phyloP scores from a whole-genome alignment of 78 protist species.

The Cavenderia fasciculata region DNA sequence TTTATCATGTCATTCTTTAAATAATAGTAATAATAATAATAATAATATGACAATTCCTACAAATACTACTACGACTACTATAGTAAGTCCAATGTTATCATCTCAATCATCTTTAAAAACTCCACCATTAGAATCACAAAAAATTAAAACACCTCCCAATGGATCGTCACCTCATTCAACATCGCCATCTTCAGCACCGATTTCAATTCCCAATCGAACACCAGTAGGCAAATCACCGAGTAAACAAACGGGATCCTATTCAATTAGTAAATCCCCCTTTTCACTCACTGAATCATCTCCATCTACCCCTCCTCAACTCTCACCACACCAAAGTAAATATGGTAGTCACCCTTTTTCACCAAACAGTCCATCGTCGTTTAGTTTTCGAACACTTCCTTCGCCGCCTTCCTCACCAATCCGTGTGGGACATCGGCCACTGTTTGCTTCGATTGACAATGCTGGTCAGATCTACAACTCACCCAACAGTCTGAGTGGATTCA shows the following conservation, averaged over 20 bases:
- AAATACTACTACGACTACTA: background rate
- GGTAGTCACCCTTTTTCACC: slow-evolving; percentile 31
- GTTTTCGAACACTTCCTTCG: background rate
- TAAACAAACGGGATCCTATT: background rate
- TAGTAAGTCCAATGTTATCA: background rate
- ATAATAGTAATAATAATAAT: background rate
- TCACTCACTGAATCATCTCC: slow-evolving; percentile 17
- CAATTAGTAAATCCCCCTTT: slow-evolving; percentile 10
- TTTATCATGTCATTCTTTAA: background rate
- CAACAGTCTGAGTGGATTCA: too few species aligned
- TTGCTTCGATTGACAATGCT: background rate
- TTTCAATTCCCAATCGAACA: slow-evolving; percentile 29
- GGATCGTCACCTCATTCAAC: slow-evolving; percentile 13
- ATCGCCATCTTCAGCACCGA: slow-evolving; percentile 59
- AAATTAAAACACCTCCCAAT: background rate
- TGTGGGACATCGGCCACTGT: slow-evolving; percentile 50
- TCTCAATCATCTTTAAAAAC: background rate
- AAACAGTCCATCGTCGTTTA: slow-evolving; percentile 11
- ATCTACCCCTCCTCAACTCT: slow-evolving; percentile 17
- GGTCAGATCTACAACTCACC: background rate
- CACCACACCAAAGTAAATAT: slow-evolving; percentile 11
- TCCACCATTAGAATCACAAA: background rate
- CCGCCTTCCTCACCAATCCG: slow-evolving; percentile 62
- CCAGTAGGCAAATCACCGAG: background rate
- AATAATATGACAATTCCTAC: background rate